Base-by-base conservation (phyloP, 108 stramenopile genomes). In the Chaetoceros tenuissimus region DNA sequence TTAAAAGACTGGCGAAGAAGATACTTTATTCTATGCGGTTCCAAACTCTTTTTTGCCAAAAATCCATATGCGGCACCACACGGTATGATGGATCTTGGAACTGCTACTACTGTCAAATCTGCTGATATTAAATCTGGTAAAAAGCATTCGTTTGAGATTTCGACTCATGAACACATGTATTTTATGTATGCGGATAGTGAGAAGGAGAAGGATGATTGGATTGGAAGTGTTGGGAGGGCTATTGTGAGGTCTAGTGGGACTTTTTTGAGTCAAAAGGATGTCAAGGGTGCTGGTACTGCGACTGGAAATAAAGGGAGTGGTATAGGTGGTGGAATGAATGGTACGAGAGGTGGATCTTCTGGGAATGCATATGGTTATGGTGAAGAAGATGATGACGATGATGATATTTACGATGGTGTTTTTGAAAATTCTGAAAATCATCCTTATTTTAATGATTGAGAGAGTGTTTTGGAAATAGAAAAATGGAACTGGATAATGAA, bases 151-250 rank as follows among this genome's bases (percentile, higher is more conserved):
- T 91, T 99, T 52, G 99, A 98, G 71, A 96, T 99, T 31, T 90
- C 90, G 53, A 99, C 99, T 22, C 91, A 86, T 8, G 95, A 97
- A 64, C 81, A 76, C 13, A 96, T 92, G 10, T 99, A 82, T 77
- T 69, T 96, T 45, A 71, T 98, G 57, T 99, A 91, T 72, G 99
- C 99, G 53, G 97, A 97, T 66, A 95, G 95, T 18, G 97, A 98
- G 73, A 94, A 96, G 67, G 96, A 96, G 65, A 99, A 99, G 74
- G 99, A 99, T 61, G 97, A 98, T 63, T 99, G 99, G 99, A 99
- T 99, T 63, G 99, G 99, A 3, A 88, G 92, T 16, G 94, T 98
- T 10, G 98, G 98, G 26, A 87, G 93, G 49, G 89, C 97, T n/a
- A 99, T 99, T 64, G 98, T 99, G 7, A 92, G 95, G 26, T 94